Base-by-base conservation (phyloP, 208 protist genomes). In the Herpetomonas tarakana region DNA sequence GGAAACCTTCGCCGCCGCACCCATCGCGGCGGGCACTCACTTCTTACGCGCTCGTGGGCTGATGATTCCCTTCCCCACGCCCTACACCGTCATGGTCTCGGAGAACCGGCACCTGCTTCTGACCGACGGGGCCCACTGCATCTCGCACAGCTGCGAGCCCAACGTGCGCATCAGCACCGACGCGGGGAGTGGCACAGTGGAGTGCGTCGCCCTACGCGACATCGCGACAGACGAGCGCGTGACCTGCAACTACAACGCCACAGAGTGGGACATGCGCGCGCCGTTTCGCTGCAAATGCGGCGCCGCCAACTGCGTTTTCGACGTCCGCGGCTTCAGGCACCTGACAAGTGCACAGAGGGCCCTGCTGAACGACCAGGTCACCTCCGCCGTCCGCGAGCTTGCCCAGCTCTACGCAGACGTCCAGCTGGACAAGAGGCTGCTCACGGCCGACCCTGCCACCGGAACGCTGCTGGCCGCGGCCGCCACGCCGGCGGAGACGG, bases 81-180 rank as follows among this genome's bases (percentile, higher is more conserved):
- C 75, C 24, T 78, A 83, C 62, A 92, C 88, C 16, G 74, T 94
- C 51, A 78, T 88, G 71, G 47, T 92, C 21, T 66, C 63, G 19
- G 67, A 83, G 46, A 47, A 65, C 30, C 76, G 76, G 27, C 84
- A 94, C 67, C 65, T 94, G 30, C 81, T 94, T 52, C 80, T 91
- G 46, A 73, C 62, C 28, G 78, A 71, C 64, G 88, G 83, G 12
- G 81, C 76, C 14, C 78, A 94, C 65, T 94, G 76, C 50, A 54
- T 94, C 47, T 80, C 77, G 30, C 88, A 94, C 78, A 91, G 85
- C 61, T 94, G 88, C 66, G 65, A 87, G 51, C 85, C 88, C 25
- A 94, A 92, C 51, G 72, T 82, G 50, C 74, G 68, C 3, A 76
- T 94, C 44, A 68, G 65, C 54, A 67, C 92, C 18, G 83, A 92